Percentiles rank a stretch among this genome's conserved stretches.
These are phyloP conservation scores for Punctularia strigosozonata DNA, from an alignment of 768 basidiomycete genomes.

Conservation along the genomic window DNA sequence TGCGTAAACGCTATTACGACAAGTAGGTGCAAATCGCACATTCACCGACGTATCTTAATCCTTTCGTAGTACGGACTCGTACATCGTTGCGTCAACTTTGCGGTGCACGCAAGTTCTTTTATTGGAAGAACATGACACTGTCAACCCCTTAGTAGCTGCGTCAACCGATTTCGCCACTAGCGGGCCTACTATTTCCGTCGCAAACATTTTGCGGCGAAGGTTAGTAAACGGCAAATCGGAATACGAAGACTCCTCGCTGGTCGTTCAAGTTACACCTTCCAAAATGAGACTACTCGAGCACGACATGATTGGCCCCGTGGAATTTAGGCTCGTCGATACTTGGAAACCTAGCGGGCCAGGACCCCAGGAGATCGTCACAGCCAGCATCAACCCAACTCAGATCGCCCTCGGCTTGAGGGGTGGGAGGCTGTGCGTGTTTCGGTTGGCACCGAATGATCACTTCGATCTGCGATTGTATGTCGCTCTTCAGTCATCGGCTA, in stretches of 20 bases:
- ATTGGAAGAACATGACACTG: conserved; percentile 27
- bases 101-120: conserved; percentile 42
- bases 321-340: too few relatives aligned
- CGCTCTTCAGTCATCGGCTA: conserved; percentile 5
- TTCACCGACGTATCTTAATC: too few relatives aligned
- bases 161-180: conserved; percentile 33
- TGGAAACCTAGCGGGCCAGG: too few relatives aligned
- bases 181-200: conserved; percentile 50
- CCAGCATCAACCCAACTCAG: conserved; percentile 59
- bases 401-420: conserved; percentile 47
- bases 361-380: conserved; percentile 47
- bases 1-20: conserved; percentile 35
- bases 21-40: conserved; percentile 38
- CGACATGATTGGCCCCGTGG: too few relatives aligned
- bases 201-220: conserved; percentile 36
- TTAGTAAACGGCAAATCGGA: conserved; percentile 10
- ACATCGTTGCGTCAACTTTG: conserved; percentile 50
- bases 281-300: conserved; percentile 46
- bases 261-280: conserved; percentile 62
- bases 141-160: conserved; percentile 25
- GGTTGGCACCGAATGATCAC: conserved; percentile 27
- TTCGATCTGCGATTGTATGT: conserved; percentile 22
- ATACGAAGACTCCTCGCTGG: conserved; percentile 36
- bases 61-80: conserved; percentile 34
- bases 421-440: conserved; percentile 40